Evolutionary conservation across 148 eudicot species (phyloP).

Genomic region (Camellia sinensis): DNA sequence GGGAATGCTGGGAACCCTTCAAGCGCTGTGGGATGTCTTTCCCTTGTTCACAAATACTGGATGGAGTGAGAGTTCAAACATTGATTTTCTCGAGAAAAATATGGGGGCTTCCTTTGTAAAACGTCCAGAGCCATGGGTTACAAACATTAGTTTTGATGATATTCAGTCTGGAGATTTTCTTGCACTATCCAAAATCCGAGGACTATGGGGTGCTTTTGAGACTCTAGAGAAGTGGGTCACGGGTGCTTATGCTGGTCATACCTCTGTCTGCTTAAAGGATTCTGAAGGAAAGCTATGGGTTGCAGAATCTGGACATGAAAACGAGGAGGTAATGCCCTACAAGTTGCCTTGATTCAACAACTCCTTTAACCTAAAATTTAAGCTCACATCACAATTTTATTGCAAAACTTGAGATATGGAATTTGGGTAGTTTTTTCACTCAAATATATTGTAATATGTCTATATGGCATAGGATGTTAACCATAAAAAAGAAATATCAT

Average conservation of each 20-base stretch:
- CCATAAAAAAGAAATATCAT: no score
- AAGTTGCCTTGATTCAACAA: not conserved
- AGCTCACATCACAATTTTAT: no score
- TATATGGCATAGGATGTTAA: no score
- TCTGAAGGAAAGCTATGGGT: slow-evolving; percentile 92
- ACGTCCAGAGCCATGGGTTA: slow-evolving; percentile 91
- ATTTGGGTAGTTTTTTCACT: no score
- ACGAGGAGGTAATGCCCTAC: slow-evolving; percentile 63
- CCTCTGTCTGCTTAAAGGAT: slow-evolving; percentile 89
- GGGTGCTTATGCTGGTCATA: slow-evolving; percentile 94
- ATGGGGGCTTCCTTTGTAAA: slow-evolving; percentile 81
- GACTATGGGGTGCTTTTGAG: slow-evolving; percentile 98
- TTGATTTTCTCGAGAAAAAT: slow-evolving; percentile 75
- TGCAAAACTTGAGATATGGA: not conserved
- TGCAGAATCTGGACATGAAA: slow-evolving; percentile 96
- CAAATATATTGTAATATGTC: no score
- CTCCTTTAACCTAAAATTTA: no score
- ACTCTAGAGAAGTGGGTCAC: slow-evolving; percentile 96
- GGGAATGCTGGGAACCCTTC: slow-evolving; percentile 86
- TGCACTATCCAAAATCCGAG: slow-evolving; percentile 90
- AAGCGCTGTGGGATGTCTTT: slow-evolving; percentile 83
- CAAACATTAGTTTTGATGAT: slow-evolving; percentile 66
- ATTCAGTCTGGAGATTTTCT: slow-evolving; percentile 95
- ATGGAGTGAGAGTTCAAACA: slow-evolving; percentile 88
- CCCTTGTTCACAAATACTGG: slow-evolving; percentile 82